Conservation (phyloP, 148 eudicot genomes). For the Arctostaphylos glauca region DNA sequence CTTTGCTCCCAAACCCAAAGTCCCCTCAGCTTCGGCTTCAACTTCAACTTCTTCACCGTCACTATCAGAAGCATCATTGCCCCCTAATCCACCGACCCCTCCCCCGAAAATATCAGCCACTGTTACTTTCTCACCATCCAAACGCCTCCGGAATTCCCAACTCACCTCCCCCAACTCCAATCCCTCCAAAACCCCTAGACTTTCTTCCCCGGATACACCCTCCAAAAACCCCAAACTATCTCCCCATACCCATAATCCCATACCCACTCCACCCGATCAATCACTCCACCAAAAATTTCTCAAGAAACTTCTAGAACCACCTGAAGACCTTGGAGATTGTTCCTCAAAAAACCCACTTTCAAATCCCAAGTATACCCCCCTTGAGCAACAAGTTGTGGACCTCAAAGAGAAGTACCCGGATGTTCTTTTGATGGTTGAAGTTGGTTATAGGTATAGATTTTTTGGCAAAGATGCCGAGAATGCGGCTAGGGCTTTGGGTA, state of each 20-base stretch:
- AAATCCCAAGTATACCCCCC: slow-evolving; percentile 68
- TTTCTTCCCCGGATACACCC: slow-evolving; percentile 34
- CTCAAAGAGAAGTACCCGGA: slow-evolving; percentile 67
- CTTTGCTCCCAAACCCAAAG: slow-evolving; percentile 73
- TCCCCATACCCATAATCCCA: slow-evolving; percentile 47
- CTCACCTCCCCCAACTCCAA: slow-evolving; percentile 38
- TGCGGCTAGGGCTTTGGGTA: slow-evolving; percentile 83
- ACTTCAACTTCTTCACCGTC: slow-evolving; percentile 28
- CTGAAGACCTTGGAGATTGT: slow-evolving; percentile 45
- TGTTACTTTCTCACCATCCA: slow-evolving; percentile 66
- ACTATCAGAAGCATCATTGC: slow-evolving; percentile 9
- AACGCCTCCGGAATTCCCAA: slow-evolving; percentile 60
- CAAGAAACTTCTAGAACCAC: slow-evolving; percentile 74
- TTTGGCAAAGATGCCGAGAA: slow-evolving; percentile 88
- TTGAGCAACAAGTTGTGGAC: slow-evolving; percentile 81
- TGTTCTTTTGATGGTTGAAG: slow-evolving; percentile 89
- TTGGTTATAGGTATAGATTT: slow-evolving; percentile 82
- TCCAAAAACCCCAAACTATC: slow-evolving; percentile 49
- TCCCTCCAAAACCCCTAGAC: slow-evolving; percentile 33
- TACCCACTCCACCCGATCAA: slow-evolving; percentile 40
- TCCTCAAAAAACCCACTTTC: slow-evolving; percentile 12
- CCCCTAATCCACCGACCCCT: slow-evolving; percentile 34
- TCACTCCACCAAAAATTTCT: slow-evolving; percentile 71
- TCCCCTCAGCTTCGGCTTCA: slow-evolving; percentile 20
- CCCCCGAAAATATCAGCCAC: slow-evolving; percentile 75